Evolutionary conservation across 2,329 filamentous ascomycete species (phyloP).

Genomic region (Rhynchosporium agropyri): DNA sequence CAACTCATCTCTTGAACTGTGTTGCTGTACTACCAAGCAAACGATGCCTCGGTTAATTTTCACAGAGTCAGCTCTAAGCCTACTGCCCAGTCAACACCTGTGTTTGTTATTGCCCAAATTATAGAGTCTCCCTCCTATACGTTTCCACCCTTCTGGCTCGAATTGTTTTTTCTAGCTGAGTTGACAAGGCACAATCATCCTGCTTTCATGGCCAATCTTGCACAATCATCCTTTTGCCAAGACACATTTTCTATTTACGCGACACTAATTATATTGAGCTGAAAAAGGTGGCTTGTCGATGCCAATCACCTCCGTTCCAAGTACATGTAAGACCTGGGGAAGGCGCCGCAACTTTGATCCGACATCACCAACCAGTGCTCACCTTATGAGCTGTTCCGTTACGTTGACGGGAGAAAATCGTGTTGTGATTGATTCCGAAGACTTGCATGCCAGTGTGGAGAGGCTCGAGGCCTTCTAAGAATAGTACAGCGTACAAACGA

Average conservation of each 20-base stretch:
- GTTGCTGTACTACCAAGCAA: not conserved
- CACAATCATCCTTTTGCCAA: conserved; percentile 1
- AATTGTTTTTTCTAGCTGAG: not conserved
- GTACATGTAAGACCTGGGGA: conserved; percentile 8
- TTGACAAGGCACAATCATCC: conserved; percentile 1
- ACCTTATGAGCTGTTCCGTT: not conserved
- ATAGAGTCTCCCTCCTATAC: not conserved
- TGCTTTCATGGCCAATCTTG: not conserved
- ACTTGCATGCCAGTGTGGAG: not conserved
- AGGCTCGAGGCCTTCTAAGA: conserved; percentile 12
- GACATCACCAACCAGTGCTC: not conserved
- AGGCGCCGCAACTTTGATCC: conserved; percentile 9
- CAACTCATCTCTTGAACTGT: not conserved
- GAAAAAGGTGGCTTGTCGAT: conserved; percentile 17
- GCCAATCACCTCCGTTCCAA: conserved; percentile 18
- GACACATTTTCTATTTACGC: not conserved
- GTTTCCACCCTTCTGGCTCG: not conserved
- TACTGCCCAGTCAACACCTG: not conserved
- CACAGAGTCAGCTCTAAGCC: not conserved
- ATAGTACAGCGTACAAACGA: conserved; percentile 1
- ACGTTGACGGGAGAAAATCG: conserved; percentile 1
- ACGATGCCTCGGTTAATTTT: conserved; percentile 4
- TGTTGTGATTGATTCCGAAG: conserved; percentile 2
- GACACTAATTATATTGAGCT: conserved; percentile 9
- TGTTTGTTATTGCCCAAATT: no score